A percentile compares a stretch with the other conserved stretches of the same genome.
These are phyloP conservation scores for Magnusiomyces suaveolens DNA, from an alignment of 1,139 yeast species.

Conservation along the genomic window DNA sequence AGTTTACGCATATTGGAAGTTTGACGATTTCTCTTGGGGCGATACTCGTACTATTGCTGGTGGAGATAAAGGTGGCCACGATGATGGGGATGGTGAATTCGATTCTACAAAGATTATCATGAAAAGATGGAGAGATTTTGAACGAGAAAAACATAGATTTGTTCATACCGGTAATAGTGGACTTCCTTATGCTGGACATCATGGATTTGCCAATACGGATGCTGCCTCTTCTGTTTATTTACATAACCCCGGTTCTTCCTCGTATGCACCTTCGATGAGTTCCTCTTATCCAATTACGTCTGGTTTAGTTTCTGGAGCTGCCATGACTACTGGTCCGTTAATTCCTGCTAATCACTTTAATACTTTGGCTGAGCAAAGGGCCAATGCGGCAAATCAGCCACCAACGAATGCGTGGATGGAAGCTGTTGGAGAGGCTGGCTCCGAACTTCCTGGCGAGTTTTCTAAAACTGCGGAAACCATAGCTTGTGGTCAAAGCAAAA, in stretches of 20 bases:
- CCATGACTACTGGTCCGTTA: background rate
- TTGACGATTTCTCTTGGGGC: conserved; percentile 98
- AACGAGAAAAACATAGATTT: conserved; percentile 41
- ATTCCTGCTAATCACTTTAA: background rate
- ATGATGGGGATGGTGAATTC: conserved; percentile 64
- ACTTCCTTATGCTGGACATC: background rate
- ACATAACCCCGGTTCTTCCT: background rate
- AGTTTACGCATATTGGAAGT: conserved; percentile 86
- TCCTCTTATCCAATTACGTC: background rate
- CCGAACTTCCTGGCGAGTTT: background rate
- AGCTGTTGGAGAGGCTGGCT: background rate
- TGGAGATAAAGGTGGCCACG: conserved; percentile 57
- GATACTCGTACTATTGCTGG: conserved; percentile 84
- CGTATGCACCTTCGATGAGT: background rate
- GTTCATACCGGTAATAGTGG: background rate
- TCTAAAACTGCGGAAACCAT: background rate
- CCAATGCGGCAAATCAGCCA: background rate
- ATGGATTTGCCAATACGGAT: background rate
- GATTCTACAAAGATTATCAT: conserved; percentile 79
- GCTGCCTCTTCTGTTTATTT: background rate
- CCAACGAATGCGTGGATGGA: background rate
- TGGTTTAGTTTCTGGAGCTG: background rate
- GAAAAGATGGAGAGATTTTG: conserved; percentile 93
- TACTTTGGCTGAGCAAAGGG: background rate
- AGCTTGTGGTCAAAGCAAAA: background rate